Base-by-base conservation (phyloP, 2,329 filamentous ascomycete species). In the Xylaria arbuscula region DNA sequence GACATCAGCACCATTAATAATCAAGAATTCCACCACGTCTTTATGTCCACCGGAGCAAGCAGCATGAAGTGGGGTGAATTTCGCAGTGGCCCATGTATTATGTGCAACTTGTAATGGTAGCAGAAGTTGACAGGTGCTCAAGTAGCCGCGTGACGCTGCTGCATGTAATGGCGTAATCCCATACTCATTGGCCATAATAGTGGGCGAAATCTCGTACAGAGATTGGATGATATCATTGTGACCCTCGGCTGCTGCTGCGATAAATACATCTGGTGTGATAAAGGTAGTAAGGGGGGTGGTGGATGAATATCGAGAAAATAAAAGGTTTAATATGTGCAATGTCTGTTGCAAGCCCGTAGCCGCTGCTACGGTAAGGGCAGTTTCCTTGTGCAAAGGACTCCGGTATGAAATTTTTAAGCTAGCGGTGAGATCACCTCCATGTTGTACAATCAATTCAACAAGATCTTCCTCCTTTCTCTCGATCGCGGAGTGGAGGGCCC, bases 81-180 rank as follows among this genome's bases (percentile, higher is more conserved):
- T 55, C 36, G 22, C 9, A 62, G 50, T 47, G 50, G 17, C 17
- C 36, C 38, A 36, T 62, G 60, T 55, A 24, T 62, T 55, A 34
- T 3, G 17, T 24, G 11, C 24, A 61, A 1, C 47, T 42, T 51
- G 17, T 62, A 62, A 62, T 47, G 22, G 17, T 19, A 47, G 40
- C 24, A 62, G 50, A 55, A 62, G 4, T 62, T 55, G 60, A 38
- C 60, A 62, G 50, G 60, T 62, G 36, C 60, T 62, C 38, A 55
- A 55, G 60, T 62, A 50, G 10, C 60, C 60, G 3, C 6, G 55
- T 55, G 50, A 36, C 48, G 47, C 57, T 51, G 57, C 47, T 2
- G n/a, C 13, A 50, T 56, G 59, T 55, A 62, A 55, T 36, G 60
- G 60, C 51, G 51, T 48, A 22, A 56, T 56, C 11, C 40, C 60